Evolutionary conservation across 2,329 filamentous ascomycete genomes (phyloP), one percentile per base, ranked within the genome.

Genomic region (Nothopassalora personata): DNA sequence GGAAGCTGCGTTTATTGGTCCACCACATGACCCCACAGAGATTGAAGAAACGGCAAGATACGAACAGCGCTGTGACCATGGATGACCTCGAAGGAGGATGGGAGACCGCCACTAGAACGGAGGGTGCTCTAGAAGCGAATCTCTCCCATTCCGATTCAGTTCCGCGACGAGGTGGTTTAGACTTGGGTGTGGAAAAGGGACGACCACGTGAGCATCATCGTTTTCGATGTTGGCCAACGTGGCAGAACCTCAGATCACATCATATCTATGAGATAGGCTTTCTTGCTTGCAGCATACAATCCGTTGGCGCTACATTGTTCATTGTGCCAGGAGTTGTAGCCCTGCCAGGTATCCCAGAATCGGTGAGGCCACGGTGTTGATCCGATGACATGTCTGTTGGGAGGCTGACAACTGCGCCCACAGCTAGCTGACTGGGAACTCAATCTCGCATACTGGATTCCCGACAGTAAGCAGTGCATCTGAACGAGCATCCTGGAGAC

Each of bases 211-310:
- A 34, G 7, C 63, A 64, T 18, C 39, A 47, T 5, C 59, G 58
- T 4, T 64, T 58, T 58, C 55, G 62, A 5, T 64, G 62, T 60
- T 63, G 56, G 58, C 62, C 62, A 7, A 59, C 56, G 13, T 69
- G 68, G 67, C 50, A 66, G 11, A 64, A 64, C 6, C 59, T 71
- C 13, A 50, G 62, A 7, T 64, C 60, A 2, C 63, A 70, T 39
- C 68, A 71, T 30, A 57, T 66, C 51, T 64, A 66, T 57, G 68
- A 71, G 13, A 69, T 72, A 19, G 69, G 69, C n/a, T 72, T 64
- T 49, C 53, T 70, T 1, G 69, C 68, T 3, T 69, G 65, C 43
- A 49, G 64, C 2, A 67, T 70, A 27, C 70, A 71, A 52, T 60
- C 69, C n/a, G 61, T 72, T 11, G 70, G 70, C 19, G 66, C 64